Evolutionary conservation across 2,329 filamentous ascomycete genomes (phyloP), one percentile per base, ranked within the genome.

Genomic region (Microcyclosporella mali): DNA sequence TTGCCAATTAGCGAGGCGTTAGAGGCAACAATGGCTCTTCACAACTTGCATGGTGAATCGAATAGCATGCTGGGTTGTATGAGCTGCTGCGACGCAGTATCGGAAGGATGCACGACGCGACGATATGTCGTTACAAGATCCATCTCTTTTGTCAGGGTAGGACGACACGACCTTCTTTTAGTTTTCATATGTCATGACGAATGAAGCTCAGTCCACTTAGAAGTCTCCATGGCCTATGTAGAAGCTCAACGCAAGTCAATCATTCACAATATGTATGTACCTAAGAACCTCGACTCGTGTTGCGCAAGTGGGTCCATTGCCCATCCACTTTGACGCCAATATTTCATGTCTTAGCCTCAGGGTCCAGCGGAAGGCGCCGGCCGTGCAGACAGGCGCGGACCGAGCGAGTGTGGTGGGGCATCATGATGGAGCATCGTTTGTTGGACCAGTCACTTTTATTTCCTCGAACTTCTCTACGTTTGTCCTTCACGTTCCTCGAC

Each of bases 231-330:
- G 7, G n/a, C 19, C 12, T 52, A 55, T 38, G 51, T 55, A 58
- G 53, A 56, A 43, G 55, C 45, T 52, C 56, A 58, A 56, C 52
- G 56, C 52, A 35, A 41, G 51, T 55, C 56, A 51, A 34, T 58
- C 56, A 39, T 28, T 41, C 31, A 21, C 15, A 30, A 16, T 34
- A 7, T 18, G 12, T 3, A 9, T 16, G 29, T 16, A 6, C 27
- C 9, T 25, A n/a, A n/a, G n/a, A n/a, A n/a, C n/a, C n/a, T n/a
- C n/a, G n/a, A n/a, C n/a, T n/a, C n/a, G n/a, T n/a, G n/a, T n/a
- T n/a, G n/a, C n/a, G n/a, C 21, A 25, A 25, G 21, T 9, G 6
- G 21, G 21, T 25, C 6, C 21, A 25, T 25, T 25, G 6, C 21
- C 21, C 21, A 25, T 25, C 21, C 9, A 25, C n/a, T 25, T 25